Percentiles rank a stretch among this genome's conserved stretches.
These are phyloP conservation scores for Ustilago esculenta DNA, from an alignment of 1,284 basidiomycete species.

Conservation along the genomic window DNA sequence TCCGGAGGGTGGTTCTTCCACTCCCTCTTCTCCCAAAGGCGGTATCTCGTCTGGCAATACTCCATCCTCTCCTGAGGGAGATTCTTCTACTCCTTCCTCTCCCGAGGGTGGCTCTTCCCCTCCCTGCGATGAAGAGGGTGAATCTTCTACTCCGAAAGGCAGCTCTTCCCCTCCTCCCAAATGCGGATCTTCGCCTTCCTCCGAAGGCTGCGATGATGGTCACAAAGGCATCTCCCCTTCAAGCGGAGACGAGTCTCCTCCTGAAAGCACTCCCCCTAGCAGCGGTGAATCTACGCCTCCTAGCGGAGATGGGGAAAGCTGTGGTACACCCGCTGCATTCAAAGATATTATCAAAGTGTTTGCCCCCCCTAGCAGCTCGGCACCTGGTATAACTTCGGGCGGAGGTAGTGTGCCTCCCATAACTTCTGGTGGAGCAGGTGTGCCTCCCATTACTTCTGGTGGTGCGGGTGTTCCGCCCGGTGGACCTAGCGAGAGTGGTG, in stretches of 20 bases:
- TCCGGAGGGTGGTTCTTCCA: not conserved
- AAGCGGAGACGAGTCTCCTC: not conserved
- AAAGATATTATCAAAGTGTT: constrained; percentile 19
- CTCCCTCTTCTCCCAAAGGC: not conserved
- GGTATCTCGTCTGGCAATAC: constrained; percentile 8
- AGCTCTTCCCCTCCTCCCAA: too few species aligned
- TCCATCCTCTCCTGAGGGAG: too few species aligned
- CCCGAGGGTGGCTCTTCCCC: too few species aligned
- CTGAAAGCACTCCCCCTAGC: not conserved
- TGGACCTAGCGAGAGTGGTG: not conserved
- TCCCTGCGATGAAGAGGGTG: too few species aligned
- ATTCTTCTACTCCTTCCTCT: too few species aligned
- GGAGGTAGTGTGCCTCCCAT: not conserved
- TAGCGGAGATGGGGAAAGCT: constrained; percentile 1
- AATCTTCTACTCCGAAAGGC: too few species aligned
- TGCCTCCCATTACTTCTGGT: constrained; percentile 5
- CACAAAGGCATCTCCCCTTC: too few species aligned
- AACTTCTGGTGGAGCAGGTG: constrained; percentile 7
- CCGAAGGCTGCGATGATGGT: not conserved
- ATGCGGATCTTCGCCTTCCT: not conserved
- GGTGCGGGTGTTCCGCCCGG: not conserved
- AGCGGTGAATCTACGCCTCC: not conserved
- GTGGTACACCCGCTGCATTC: constrained; percentile 11
- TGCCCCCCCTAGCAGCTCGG: constrained; percentile 2
- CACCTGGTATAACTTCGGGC: constrained; percentile 5